Percentiles rank a stretch among this genome's conserved stretches.
phyloP scores from a whole-genome alignment of 306 rosid species.

The Macrotyloma uniflorum region DNA sequence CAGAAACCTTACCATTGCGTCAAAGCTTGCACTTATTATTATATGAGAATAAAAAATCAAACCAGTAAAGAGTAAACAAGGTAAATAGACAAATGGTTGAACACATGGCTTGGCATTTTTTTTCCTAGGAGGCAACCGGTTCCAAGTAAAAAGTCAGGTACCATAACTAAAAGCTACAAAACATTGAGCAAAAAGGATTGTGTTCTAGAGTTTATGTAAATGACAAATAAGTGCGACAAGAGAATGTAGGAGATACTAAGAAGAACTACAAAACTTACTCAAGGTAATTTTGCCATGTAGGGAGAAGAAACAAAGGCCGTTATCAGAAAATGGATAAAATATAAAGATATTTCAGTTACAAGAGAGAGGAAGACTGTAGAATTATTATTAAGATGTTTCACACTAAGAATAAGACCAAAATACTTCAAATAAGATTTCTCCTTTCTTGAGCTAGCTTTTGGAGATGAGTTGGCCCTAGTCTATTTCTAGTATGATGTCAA shows the following conservation, averaged over 20 bases:
- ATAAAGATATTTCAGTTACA: not conserved
- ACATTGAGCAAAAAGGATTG: conserved; percentile 12
- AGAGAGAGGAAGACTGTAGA: not conserved
- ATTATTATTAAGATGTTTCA: not conserved
- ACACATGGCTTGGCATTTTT: not conserved
- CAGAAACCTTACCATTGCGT: not conserved
- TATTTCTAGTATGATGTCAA: not conserved
- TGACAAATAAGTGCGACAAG: not conserved
- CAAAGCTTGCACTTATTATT: not conserved
- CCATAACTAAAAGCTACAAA: conserved; percentile 2
- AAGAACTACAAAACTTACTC: not conserved
- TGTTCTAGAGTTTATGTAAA: not conserved
- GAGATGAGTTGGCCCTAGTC: not conserved
- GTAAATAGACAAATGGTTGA: not conserved
- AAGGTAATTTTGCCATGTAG: not conserved
- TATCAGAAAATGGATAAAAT: not conserved
- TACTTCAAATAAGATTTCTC: not conserved
- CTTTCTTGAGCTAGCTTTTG: not conserved
- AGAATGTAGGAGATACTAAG: not conserved
- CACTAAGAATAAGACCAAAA: not conserved
- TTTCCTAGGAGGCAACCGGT: not conserved
- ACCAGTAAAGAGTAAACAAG: not conserved
- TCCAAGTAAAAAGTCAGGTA: not conserved
- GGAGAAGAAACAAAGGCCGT: not conserved
- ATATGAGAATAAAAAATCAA: not conserved